Base-by-base conservation (phyloP, 257 asterid genomes). In the Gynochthodes officinalis region DNA sequence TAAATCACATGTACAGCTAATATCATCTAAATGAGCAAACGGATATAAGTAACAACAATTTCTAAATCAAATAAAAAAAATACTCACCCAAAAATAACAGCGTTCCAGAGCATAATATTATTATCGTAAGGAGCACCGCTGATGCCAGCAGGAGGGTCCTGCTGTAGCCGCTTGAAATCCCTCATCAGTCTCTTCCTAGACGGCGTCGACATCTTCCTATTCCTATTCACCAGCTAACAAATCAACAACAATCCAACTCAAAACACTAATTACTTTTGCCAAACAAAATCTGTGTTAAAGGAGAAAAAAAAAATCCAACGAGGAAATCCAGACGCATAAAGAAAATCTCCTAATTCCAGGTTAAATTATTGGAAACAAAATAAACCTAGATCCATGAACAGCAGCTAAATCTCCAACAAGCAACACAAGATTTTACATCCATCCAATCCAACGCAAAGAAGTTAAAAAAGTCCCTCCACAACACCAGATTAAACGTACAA, bases 1-100 rank as follows among this genome's bases (percentile, higher is more conserved):
- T 35, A 43, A 72, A 72, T 68, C 75, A 6, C 18, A 52, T 27
- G 5, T 23, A 23, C 64, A 43, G 49, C 16, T 48, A 5, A 25
- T 19, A 1, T 11, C n/a, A 21, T 10, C 4, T 2, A 44, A 9
- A 39, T 28, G 3, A 49, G 21, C 40, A 60, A 28, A 25, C 35
- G 4, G 63, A 4, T 25, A n/a, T n/a, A n/a, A n/a, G n/a, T n/a
- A 37, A 52, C 48, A 76, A 12, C 7, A 15, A 12, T 18, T 4
- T 18, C 69, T 27, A 69, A 60, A 33, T 53, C 5, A 23, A 39
- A 0, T 2, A 19, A n/a, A n/a, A 9, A 44, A 40, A 60, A 69
- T 84, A 90, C 98, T 96, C 98, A 73, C 98, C 98, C 98, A 73
- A 92, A 92, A 73, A 90, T 90, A 76, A 92, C 96, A 30, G 97